Evolutionary conservation across 1,139 yeast genomes (phyloP).

Genomic region (Candida freyschussii): DNA sequence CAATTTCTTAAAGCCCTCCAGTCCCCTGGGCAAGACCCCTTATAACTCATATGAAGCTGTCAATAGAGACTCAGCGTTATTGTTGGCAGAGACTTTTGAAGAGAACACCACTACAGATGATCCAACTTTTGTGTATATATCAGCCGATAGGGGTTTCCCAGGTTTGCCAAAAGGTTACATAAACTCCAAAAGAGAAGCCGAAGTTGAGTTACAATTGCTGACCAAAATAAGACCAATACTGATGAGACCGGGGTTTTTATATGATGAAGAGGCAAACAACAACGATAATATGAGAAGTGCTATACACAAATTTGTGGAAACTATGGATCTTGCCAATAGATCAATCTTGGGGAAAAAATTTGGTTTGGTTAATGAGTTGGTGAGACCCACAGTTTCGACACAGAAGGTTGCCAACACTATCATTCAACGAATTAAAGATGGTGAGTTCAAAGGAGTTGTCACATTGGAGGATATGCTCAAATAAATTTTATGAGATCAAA

Average conservation of each 20-base stretch:
- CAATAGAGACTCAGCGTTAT: slow-evolving; percentile 66
- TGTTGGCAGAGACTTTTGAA: slow-evolving; percentile 53
- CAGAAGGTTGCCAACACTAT: slow-evolving; percentile 62
- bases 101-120: slow-evolving; percentile 27
- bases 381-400: slow-evolving; percentile 65
- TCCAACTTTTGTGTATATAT: slow-evolving; percentile 66
- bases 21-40: slow-evolving; percentile 50
- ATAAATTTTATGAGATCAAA: neutral
- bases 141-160: slow-evolving; percentile 73
- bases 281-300: slow-evolving; percentile 31
- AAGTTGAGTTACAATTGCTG: slow-evolving; percentile 40
- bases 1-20: slow-evolving; percentile 30
- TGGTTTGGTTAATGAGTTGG: slow-evolving; percentile 38
- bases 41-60: slow-evolving; percentile 52
- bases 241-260: slow-evolving; percentile 82
- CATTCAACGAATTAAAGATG: slow-evolving; percentile 49
- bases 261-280: slow-evolving; percentile 40
- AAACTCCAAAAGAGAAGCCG: slow-evolving; percentile 73
- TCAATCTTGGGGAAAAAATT: slow-evolving; percentile 29
- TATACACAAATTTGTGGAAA: slow-evolving; percentile 31
- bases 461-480: slow-evolving; percentile 45
- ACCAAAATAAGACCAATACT: slow-evolving; percentile 52
- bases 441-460: slow-evolving; percentile 51
- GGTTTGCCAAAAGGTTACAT: slow-evolving; percentile 67
- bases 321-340: slow-evolving; percentile 43